Percentiles rank a stretch among this genome's conserved stretches.
These are phyloP conservation scores for Serendipita sp. DNA, from an alignment of 768 basidiomycete genomes.

Conservation along the genomic window DNA sequence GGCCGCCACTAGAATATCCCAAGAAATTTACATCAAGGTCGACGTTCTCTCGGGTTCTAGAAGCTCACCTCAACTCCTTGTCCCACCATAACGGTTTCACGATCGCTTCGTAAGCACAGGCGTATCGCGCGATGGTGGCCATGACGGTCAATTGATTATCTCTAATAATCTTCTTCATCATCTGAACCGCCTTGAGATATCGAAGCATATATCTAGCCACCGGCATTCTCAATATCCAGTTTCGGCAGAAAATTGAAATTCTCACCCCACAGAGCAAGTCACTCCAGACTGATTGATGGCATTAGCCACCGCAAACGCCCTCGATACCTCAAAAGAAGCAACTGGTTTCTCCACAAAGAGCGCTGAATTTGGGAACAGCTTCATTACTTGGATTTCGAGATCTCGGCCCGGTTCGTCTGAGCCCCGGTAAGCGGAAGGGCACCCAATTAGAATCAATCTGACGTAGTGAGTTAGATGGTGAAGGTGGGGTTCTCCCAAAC, in stretches of 20 bases:
- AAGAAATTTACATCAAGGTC: background rate
- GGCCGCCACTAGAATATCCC: constrained; percentile 39
- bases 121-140: constrained; percentile 90
- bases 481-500: background rate
- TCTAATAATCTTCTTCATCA: constrained; percentile 90
- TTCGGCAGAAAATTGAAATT: background rate
- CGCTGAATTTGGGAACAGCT: constrained; percentile 72
- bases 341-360: constrained; percentile 91
- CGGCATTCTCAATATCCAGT: background rate
- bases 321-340: constrained; percentile 63
- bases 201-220: constrained; percentile 71
- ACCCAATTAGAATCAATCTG: constrained; percentile 74
- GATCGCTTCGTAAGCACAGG: constrained; percentile 67
- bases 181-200: constrained; percentile 83
- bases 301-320: constrained; percentile 56
- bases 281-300: constrained; percentile 50
- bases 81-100: constrained; percentile 87
- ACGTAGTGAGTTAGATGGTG: too few species aligned
- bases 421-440: constrained; percentile 88
- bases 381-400: constrained; percentile 74
- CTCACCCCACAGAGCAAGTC: constrained; percentile 68
- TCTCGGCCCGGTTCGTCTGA: constrained; percentile 57
- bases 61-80: constrained; percentile 52
- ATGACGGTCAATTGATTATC: constrained; percentile 91
- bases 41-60: too few species aligned